These are phyloP conservation scores for Mortierella sp. DNA, from an alignment of 371 early-diverging fungal species.

Conservation along the genomic window DNA sequence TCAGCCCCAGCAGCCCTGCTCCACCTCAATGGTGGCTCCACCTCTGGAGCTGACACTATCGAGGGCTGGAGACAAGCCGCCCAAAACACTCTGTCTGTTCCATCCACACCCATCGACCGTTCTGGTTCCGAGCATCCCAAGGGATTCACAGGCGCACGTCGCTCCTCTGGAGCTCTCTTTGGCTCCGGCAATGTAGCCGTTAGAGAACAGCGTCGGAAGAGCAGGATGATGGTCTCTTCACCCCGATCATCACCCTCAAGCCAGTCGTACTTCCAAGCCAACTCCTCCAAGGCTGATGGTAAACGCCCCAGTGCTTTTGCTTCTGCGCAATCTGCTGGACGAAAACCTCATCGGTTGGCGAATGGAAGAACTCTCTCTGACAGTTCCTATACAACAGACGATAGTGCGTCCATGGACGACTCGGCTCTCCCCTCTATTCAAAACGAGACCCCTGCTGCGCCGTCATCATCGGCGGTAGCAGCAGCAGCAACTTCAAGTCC, in stretches of 20 bases:
- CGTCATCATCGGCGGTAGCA: background rate
- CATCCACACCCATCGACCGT: constrained; percentile 8
- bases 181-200: constrained; percentile 41
- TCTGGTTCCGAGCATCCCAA: constrained; percentile 19
- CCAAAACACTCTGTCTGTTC: constrained; percentile 27
- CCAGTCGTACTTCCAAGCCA: constrained; percentile 6
- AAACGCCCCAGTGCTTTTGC: constrained; percentile 33
- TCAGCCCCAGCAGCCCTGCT: constrained; percentile 34
- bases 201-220: constrained; percentile 54
- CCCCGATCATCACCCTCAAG: constrained; percentile 19
- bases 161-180: constrained; percentile 36
- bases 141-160: constrained; percentile 37
- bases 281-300: constrained; percentile 37
- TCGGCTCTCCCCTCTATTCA: background rate
- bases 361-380: constrained; percentile 45
- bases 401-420: constrained; percentile 29
- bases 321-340: constrained; percentile 18
- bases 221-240: constrained; percentile 24
- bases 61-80: constrained; percentile 33
- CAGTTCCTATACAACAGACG: constrained; percentile 57
- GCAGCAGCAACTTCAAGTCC: constrained; percentile 27
- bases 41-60: constrained; percentile 21
- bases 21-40: constrained; percentile 7
- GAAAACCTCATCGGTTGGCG: constrained; percentile 26
- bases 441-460: constrained; percentile 8